These are phyloP conservation scores for Xylariaceae sp. DNA, from an alignment of 2,329 filamentous ascomycete species.

Conservation along the genomic window DNA sequence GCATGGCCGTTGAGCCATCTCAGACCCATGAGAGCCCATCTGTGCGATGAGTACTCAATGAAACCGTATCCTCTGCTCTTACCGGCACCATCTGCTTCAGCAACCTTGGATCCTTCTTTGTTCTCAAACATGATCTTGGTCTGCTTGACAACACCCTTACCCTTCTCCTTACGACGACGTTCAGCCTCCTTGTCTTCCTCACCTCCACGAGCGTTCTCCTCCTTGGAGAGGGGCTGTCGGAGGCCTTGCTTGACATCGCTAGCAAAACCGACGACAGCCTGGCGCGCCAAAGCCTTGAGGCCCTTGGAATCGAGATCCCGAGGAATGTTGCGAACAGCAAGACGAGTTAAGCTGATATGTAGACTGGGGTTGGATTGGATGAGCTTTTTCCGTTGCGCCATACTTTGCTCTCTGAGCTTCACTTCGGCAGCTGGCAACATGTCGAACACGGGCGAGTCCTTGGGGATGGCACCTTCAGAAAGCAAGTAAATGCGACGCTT, in stretches of 20 bases:
- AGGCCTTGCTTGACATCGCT: conserved; percentile 76
- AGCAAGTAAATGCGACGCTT: conserved; percentile 87
- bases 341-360: conserved; percentile 80
- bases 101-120: conserved; percentile 75
- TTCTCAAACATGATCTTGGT: conserved; percentile 94
- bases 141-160: conserved; percentile 83
- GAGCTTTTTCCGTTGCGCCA: conserved; percentile 79
- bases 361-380: conserved; percentile 88
- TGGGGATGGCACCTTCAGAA: conserved; percentile 74
- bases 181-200: conserved; percentile 79
- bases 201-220: conserved; percentile 76
- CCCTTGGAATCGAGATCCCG: conserved; percentile 77
- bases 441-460: conserved; percentile 71
- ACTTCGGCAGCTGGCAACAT: conserved; percentile 73
- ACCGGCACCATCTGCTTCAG: conserved; percentile 70
- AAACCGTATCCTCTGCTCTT: conserved; percentile 93
- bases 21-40: conserved; percentile 90
- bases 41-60: conserved; percentile 91
- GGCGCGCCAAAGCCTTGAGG: conserved; percentile 82
- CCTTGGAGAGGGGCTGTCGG: conserved; percentile 76
- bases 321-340: conserved; percentile 88
- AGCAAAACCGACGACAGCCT: conserved; percentile 92
- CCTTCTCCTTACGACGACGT: conserved; percentile 69
- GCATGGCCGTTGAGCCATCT: conserved; percentile 83
- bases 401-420: conserved; percentile 81